These are phyloP conservation scores for Mortierella hygrophila DNA, from an alignment of 192 early-diverging fungal species.

Conservation along the genomic window DNA sequence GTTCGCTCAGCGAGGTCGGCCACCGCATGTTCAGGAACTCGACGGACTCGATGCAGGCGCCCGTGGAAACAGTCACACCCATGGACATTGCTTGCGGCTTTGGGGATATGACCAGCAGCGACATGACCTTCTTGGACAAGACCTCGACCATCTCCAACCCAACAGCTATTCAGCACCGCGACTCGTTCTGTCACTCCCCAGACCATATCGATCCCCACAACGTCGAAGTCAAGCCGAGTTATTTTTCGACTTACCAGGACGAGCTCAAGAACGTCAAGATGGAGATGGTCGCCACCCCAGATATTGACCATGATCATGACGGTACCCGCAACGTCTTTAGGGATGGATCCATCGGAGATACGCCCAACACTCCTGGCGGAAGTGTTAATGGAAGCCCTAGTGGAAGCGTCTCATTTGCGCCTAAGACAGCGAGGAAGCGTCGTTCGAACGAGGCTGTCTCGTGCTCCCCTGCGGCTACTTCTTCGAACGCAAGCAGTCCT, in stretches of 20 bases:
- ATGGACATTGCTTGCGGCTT: constrained; percentile 56
- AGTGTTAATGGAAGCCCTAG: constrained; percentile 5
- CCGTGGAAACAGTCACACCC: constrained; percentile 43
- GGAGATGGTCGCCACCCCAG: constrained; percentile 35
- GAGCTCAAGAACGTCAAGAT: constrained; percentile 38
- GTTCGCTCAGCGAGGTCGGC: constrained; percentile 34
- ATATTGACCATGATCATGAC: constrained; percentile 27
- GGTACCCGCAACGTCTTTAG: constrained; percentile 5
- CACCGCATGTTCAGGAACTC: constrained; percentile 54
- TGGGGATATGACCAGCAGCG: constrained; percentile 24
- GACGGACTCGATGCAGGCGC: constrained; percentile 43
- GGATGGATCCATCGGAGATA: constrained; percentile 10
- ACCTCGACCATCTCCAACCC: background rate
- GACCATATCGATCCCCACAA: constrained; percentile 53
- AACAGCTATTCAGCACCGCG: background rate
- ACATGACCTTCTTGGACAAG: constrained; percentile 38
- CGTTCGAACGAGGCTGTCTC: constrained; percentile 46
- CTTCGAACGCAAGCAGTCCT: constrained; percentile 31
- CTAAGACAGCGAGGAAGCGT: constrained; percentile 42
- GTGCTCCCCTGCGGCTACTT: constrained; percentile 14
- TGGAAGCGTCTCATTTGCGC: background rate
- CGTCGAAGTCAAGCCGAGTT: constrained; percentile 52
- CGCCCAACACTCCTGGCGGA: constrained; percentile 17
- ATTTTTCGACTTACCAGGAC: constrained; percentile 39
- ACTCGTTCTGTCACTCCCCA: constrained; percentile 46